A percentile compares a stretch with the other conserved stretches of the same genome.
These are phyloP conservation scores for Caryocar brasiliense DNA, from an alignment of 441 rosid species.

Conservation along the genomic window DNA sequence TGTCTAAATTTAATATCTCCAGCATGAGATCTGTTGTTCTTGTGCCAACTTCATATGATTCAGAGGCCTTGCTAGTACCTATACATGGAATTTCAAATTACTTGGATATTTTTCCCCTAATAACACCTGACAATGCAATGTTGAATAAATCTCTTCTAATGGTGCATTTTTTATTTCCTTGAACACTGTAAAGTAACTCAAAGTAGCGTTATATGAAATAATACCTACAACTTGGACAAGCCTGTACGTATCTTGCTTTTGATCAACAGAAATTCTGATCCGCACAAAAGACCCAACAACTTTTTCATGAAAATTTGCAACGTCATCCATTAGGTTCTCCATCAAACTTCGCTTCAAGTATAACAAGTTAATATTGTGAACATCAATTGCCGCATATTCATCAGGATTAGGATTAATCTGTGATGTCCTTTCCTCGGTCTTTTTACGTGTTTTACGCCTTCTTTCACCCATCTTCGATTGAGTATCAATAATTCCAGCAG, in stretches of 20 bases:
- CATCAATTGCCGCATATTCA: slow-evolving; percentile 83
- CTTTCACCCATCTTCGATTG: slow-evolving; percentile 26
- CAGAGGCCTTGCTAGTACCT: slow-evolving; percentile 62
- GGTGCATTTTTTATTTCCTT: slow-evolving; percentile 4
- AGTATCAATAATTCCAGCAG: slow-evolving; percentile 25
- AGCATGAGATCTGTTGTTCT: slow-evolving; percentile 55
- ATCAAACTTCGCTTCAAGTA: slow-evolving; percentile 62
- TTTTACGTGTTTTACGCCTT: slow-evolving; percentile 44
- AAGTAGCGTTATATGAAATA: slow-evolving; percentile 14
- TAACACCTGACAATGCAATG: not conserved
- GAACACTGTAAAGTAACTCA: slow-evolving; percentile 13
- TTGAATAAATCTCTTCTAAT: slow-evolving; percentile 1
- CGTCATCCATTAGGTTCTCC: slow-evolving; percentile 64
- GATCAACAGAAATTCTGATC: slow-evolving; percentile 61
- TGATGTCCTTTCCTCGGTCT: slow-evolving; percentile 37
- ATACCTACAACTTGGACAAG: slow-evolving; percentile 94
- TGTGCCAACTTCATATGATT: slow-evolving; percentile 59
- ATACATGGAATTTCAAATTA: slow-evolving; percentile 15
- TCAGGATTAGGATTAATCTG: slow-evolving; percentile 40
- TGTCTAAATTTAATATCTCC: slow-evolving; percentile 64
- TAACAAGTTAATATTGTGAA: slow-evolving; percentile 70
- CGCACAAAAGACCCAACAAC: slow-evolving; percentile 89
- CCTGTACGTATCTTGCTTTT: slow-evolving; percentile 66
- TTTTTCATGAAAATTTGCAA: slow-evolving; percentile 58
- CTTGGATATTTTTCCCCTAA: not conserved